Conservation (phyloP, 495 filamentous ascomycete species). For the Penicillium silybi region DNA sequence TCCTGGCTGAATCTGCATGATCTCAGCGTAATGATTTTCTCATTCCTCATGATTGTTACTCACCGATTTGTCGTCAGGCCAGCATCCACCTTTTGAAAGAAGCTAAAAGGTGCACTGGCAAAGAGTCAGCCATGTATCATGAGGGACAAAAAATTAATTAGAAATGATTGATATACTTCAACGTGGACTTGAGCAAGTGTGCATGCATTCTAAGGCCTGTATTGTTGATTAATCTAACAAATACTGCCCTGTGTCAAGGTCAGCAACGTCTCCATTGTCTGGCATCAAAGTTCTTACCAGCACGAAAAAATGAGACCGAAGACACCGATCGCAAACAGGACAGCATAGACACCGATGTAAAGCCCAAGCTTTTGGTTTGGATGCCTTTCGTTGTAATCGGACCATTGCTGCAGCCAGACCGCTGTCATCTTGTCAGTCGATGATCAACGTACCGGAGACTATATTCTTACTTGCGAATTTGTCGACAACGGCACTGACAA, state of each 20-base stretch:
- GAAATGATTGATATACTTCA: neutral
- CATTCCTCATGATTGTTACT: neutral
- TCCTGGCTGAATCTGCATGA: conserved; percentile 8
- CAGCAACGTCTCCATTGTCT: neutral
- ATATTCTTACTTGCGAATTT: neutral
- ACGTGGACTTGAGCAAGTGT: conserved; percentile 20
- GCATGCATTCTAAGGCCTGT: conserved; percentile 30
- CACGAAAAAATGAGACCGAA: conserved; percentile 23
- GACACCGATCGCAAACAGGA: conserved; percentile 28
- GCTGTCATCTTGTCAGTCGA: conserved; percentile 17
- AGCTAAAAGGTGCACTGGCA: conserved; percentile 33
- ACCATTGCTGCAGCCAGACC: conserved; percentile 47
- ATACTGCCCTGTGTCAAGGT: conserved; percentile 18
- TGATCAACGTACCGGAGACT: neutral
- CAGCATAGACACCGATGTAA: conserved; percentile 45
- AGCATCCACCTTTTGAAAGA: conserved; percentile 24
- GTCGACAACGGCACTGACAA: neutral
- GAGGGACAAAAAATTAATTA: neutral
- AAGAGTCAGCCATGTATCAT: neutral
- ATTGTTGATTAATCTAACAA: conserved; percentile 22
- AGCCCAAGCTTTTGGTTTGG: conserved; percentile 32
- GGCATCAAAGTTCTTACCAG: conserved; percentile 19
- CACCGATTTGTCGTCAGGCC: conserved; percentile 15
- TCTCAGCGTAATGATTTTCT: neutral
- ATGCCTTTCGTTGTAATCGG: conserved; percentile 28